Evolutionary conservation across 768 basidiomycete species (phyloP), one percentile per base, ranked within the genome.

Genomic region (Chalciporus chontae): DNA sequence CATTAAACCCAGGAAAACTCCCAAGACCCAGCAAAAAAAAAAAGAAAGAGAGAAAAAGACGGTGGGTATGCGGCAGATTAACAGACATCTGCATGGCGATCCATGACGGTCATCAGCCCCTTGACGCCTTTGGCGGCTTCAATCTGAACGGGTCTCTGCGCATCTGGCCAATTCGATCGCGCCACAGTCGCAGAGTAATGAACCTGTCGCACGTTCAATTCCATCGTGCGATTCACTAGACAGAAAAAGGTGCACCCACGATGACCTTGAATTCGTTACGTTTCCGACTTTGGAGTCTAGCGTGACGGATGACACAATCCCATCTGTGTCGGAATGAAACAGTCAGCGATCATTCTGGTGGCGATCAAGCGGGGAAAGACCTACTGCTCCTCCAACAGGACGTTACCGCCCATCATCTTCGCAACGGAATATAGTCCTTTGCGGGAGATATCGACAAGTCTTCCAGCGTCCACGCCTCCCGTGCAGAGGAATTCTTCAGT

Each of bases 41-140:
- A 26, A n/a, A n/a, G n/a, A n/a, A n/a, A 52, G 42, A 38, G 7
- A 47, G 36, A 21, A 14, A 15, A 2, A 18, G 23, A 34, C 38
- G 24, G 40, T 31, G n/a, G 7, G 29, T 48, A 50, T 18, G 40
- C 8, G 32, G n/a, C 6, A 36, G 37, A 53, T 52, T 40, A 67
- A 39, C 59, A 66, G 44, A 60, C 32, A 23, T 64, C 62, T 32
- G 57, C 61, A 4, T 69, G 56, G 19, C 71, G 67, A 44, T 71
- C 55, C 47, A 71, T 8, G 37, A 71, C 61, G 34, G 72, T 72
- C 70, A 71, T 71, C 42, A 71, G 40, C 11, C 70, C 70, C 39
- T 48, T 62, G 29, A 71, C 51, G 42, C 71, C 69, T 47, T 67
- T 57, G 17, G 66, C 70, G 21, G 70, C 67, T 24, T 68, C 62